Conservation (phyloP, 1,284 basidiomycete species). For the Austropuccinia psidii region DNA sequence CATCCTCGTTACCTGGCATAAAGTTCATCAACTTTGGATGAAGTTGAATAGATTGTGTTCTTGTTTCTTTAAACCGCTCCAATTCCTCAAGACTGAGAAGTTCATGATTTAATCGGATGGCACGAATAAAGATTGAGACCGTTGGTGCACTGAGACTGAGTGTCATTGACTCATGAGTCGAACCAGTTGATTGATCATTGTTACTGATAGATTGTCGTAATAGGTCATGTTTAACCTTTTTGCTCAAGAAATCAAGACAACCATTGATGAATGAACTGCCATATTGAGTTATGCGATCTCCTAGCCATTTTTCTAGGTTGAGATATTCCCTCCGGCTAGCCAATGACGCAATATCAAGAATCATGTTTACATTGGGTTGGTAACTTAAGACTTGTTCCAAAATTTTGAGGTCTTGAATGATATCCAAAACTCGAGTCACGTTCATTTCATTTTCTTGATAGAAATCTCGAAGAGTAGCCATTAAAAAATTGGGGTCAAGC, state of each 20-base stretch:
- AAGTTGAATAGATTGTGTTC: slow-evolving; percentile 87
- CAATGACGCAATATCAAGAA: slow-evolving; percentile 83
- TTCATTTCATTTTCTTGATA: slow-evolving; percentile 88
- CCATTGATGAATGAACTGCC: slow-evolving; percentile 79
- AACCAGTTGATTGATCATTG: slow-evolving; percentile 2
- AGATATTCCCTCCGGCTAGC: slow-evolving; percentile 88
- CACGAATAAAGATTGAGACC: slow-evolving; percentile 81
- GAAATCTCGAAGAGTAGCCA: slow-evolving; percentile 78
- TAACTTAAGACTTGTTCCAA: slow-evolving; percentile 23
- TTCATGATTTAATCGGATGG: slow-evolving; percentile 58
- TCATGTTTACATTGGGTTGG: slow-evolving; percentile 53
- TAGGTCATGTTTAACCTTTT: slow-evolving; percentile 81
- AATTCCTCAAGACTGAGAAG: slow-evolving; percentile 61
- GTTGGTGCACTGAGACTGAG: slow-evolving; percentile 75
- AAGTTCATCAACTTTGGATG: slow-evolving; percentile 95
- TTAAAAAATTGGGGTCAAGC: slow-evolving; percentile 72
- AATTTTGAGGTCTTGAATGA: slow-evolving; percentile 80
- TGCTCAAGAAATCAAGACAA: slow-evolving; percentile 74
- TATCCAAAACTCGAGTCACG: slow-evolving; percentile 86
- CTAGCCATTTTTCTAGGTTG: slow-evolving; percentile 92
- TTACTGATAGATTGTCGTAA: slow-evolving; percentile 62
- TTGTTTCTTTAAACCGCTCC: slow-evolving; percentile 80
- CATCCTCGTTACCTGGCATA: slow-evolving; percentile 71
- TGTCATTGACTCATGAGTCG: slow-evolving; percentile 59
- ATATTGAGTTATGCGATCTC: slow-evolving; percentile 70